Percentiles rank a stretch among this genome's conserved stretches.
phyloP scores from a whole-genome alignment of 2,329 filamentous ascomycete species.

The Xylariaceae sp. region DNA sequence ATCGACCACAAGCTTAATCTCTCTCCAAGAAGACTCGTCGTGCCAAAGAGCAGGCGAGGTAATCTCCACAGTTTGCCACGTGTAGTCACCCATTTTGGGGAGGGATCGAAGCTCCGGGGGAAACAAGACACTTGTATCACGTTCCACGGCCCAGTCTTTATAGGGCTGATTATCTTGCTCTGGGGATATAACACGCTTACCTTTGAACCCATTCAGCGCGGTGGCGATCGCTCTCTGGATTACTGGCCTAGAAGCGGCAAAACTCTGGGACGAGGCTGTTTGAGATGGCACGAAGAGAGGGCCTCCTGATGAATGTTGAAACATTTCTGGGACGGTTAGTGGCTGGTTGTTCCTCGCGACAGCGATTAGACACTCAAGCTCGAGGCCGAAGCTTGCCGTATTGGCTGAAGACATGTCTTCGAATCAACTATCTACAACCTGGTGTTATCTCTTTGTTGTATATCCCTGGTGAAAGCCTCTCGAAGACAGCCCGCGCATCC shows the following conservation, averaged over 20 bases:
- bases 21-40: constrained; percentile 16
- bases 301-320: constrained; percentile 3
- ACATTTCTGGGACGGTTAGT: constrained; percentile 3
- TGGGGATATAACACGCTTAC: neutral
- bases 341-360: neutral
- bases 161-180: neutral
- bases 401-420: too few species aligned
- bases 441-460: constrained; percentile 42
- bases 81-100: neutral
- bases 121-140: neutral
- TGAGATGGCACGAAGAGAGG: neutral
- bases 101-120: accelerated
- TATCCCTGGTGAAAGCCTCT: constrained; percentile 29
- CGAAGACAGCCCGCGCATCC: constrained; percentile 11
- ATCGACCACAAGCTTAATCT: constrained; percentile 16
- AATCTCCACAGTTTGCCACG: constrained; percentile 14
- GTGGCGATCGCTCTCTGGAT: neutral
- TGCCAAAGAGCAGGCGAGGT: constrained; percentile 21
- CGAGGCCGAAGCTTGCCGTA: constrained; percentile 21
- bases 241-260: neutral
- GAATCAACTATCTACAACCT: neutral
- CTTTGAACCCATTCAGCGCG: neutral
- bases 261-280: neutral
- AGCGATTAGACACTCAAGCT: constrained; percentile 21
- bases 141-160: neutral